These are phyloP conservation scores for Cenchrus americanus DNA, from an alignment of 176 grass and related monocot species.

Conservation along the genomic window DNA sequence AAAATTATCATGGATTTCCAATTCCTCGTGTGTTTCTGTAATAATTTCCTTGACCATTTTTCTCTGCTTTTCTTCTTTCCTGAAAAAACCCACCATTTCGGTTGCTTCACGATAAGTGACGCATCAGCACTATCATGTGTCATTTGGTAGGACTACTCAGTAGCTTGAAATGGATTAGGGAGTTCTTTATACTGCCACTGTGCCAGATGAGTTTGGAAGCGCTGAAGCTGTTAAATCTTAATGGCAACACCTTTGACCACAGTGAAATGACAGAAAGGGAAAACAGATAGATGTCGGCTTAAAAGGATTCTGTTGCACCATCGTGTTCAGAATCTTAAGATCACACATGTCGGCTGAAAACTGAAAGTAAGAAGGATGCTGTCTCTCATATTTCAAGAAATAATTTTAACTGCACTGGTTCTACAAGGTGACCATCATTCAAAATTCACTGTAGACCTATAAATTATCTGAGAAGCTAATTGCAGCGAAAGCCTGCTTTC, in stretches of 20 bases:
- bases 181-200: neutral
- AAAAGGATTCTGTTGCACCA: neutral
- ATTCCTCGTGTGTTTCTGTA: too few relatives aligned
- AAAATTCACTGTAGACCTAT: conserved; percentile 34
- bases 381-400: conserved; percentile 28
- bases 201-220: neutral
- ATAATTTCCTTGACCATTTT: too few relatives aligned
- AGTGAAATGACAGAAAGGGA: neutral
- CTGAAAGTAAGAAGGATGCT: neutral
- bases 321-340: conserved; percentile 19
- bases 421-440: conserved; percentile 31
- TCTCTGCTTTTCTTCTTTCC: too few relatives aligned
- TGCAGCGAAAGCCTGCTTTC: neutral
- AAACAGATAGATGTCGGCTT: neutral
- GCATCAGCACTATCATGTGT: neutral
- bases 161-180: neutral
- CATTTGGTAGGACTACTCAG: neutral
- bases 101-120: neutral
- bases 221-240: neutral
- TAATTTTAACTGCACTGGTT: neutral
- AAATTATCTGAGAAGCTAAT: conserved; percentile 9
- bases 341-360: neutral
- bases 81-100: neutral
- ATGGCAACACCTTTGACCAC: too few relatives aligned
- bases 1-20: too few relatives aligned